Evolutionary conservation across 2,329 filamentous ascomycete genomes (phyloP).

Genomic region (Graphium sp.): DNA sequence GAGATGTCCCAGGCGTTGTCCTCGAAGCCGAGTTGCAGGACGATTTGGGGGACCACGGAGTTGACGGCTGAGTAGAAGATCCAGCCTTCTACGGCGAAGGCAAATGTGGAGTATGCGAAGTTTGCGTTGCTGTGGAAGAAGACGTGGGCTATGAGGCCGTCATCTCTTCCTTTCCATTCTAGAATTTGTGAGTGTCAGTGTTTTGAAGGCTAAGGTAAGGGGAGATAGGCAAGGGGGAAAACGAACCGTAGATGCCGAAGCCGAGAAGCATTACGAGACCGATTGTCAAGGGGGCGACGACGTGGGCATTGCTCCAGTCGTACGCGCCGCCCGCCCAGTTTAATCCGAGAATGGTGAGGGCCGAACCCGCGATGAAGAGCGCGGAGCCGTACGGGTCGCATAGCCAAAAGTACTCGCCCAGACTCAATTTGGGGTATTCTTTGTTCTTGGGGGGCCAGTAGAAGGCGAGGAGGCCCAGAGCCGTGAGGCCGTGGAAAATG

Average conservation of each 20-base stretch:
- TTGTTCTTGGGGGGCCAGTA: slow-evolving; percentile 24
- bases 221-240: background rate
- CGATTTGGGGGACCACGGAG: slow-evolving; percentile 28
- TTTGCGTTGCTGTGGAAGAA: slow-evolving; percentile 36
- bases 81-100: slow-evolving; percentile 40
- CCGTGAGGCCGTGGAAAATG: slow-evolving; percentile 28
- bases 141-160: slow-evolving; percentile 36
- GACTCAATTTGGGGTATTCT: slow-evolving; percentile 18
- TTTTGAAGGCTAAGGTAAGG: background rate
- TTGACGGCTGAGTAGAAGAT: slow-evolving; percentile 38
- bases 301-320: slow-evolving; percentile 19
- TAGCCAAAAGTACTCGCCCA: slow-evolving; percentile 23
- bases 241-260: slow-evolving; percentile 22
- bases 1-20: slow-evolving; percentile 26
- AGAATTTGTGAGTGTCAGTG: background rate
- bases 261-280: slow-evolving; percentile 20
- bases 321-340: slow-evolving; percentile 27
- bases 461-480: slow-evolving; percentile 26
- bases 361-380: slow-evolving; percentile 23
- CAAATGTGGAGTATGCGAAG: slow-evolving; percentile 35
- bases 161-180: slow-evolving; percentile 37
- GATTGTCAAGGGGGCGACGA: slow-evolving; percentile 21
- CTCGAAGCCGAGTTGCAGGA: slow-evolving; percentile 29
- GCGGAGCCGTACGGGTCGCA: slow-evolving; percentile 28
- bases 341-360: slow-evolving; percentile 24